Evolutionary conservation across 345 rosid genomes (phyloP).

Genomic region (Capsella bursapastoris): DNA sequence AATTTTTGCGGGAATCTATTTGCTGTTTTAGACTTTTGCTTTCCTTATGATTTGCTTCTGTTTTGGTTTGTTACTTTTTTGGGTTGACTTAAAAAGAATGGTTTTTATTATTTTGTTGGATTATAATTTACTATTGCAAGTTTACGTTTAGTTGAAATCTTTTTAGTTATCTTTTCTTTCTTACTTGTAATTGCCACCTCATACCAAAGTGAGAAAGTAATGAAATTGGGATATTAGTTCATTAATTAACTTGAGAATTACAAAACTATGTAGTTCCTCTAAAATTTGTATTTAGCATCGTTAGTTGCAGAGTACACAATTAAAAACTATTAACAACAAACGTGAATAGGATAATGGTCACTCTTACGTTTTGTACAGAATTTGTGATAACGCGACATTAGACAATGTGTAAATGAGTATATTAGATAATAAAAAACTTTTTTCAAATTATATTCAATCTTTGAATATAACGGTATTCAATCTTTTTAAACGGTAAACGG

Average conservation of each 20-base stretch:
- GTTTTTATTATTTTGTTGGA: conserved; percentile 24
- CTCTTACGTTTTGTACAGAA: no score
- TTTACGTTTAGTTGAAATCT: background rate
- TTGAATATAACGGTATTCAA: no score
- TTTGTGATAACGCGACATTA: no score
- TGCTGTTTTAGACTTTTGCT: conserved; percentile 25
- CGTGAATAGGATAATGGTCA: no score
- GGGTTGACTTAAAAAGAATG: background rate
- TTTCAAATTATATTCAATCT: no score
- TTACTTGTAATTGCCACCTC: background rate
- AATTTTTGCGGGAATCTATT: conserved; percentile 40
- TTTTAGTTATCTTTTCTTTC: background rate
- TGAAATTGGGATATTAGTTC: background rate
- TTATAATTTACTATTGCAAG: conserved; percentile 7
- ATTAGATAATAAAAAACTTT: no score
- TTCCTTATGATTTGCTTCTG: conserved; percentile 19
- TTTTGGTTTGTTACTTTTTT: conserved; percentile 21
- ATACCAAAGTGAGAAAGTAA: background rate
- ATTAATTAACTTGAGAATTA: background rate
- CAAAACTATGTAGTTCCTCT: background rate
- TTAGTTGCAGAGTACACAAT: no score
- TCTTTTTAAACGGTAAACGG: no score
- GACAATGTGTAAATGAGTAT: no score
- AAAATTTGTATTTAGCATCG: no score
- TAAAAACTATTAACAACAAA: no score